These are phyloP conservation scores for Linum usitatissimum DNA, from an alignment of 345 rosid genomes.

Conservation along the genomic window DNA sequence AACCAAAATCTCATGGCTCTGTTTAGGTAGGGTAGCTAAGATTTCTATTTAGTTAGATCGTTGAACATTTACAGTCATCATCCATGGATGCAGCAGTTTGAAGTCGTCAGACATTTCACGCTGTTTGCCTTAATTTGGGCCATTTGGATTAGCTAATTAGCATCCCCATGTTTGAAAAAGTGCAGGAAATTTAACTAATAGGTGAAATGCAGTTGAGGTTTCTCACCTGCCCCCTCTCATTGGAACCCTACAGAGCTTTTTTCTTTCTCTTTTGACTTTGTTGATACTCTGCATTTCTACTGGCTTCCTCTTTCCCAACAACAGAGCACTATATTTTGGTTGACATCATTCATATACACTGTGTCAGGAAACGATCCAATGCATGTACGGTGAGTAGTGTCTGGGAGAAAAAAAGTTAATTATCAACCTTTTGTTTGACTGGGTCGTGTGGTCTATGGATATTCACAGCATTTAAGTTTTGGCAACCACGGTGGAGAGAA, in stretches of 20 bases:
- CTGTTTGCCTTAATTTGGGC: not conserved
- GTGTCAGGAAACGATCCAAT: not conserved
- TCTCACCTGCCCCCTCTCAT: not conserved
- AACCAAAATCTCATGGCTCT: too few species aligned
- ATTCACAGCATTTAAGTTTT: too few species aligned
- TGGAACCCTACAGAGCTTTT: too few species aligned
- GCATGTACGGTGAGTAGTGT: not conserved
- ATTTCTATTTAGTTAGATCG: too few species aligned
- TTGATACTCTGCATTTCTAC: not conserved
- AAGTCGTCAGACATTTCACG: not conserved
- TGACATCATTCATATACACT: not conserved
- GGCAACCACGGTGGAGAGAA: too few species aligned
- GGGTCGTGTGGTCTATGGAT: too few species aligned
- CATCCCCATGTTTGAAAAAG: not conserved
- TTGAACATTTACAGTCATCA: not conserved
- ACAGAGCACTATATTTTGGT: too few species aligned
- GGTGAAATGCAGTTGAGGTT: not conserved
- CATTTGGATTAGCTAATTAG: not conserved
- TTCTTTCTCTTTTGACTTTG: not conserved
- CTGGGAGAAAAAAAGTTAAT: too few species aligned
- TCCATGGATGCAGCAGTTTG: not conserved
- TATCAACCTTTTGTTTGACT: too few species aligned
- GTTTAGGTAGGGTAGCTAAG: too few species aligned
- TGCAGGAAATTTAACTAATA: not conserved
- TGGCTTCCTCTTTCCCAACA: not conserved